Percentiles rank a stretch among this genome's conserved stretches.
Conservation (phyloP, 2,329 filamentous ascomycete genomes). For the Ascomycota sp. region DNA sequence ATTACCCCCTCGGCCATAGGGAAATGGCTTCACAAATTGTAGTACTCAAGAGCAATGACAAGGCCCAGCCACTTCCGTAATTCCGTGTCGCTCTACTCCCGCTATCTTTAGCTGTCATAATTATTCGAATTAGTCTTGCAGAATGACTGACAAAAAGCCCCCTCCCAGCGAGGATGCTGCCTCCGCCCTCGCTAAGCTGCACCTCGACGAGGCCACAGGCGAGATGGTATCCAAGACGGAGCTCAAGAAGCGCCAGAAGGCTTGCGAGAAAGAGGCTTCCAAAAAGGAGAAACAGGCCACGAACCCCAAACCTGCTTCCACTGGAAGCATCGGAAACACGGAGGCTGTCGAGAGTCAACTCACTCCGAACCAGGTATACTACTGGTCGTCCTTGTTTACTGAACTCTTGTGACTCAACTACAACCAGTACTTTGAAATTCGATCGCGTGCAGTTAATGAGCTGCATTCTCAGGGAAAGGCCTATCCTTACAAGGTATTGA, state of each 20-base stretch:
- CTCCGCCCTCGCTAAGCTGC: constrained; percentile 46
- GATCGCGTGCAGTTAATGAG: constrained; percentile 50
- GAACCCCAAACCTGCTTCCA: constrained; percentile 47
- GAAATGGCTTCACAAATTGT: too few relatives aligned
- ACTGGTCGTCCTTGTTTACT: neutral
- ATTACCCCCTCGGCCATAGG: too few relatives aligned
- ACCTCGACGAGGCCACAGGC: constrained; percentile 83
- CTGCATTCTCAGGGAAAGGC: constrained; percentile 20
- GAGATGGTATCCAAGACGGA: constrained; percentile 70
- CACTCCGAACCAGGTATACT: constrained; percentile 28
- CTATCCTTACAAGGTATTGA: constrained; percentile 58
- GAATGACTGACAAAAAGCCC: constrained; percentile 14
- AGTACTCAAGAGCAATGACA: too few relatives aligned
- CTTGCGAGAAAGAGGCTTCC: constrained; percentile 66
- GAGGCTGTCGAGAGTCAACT: constrained; percentile 40
- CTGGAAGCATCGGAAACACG: constrained; percentile 30
- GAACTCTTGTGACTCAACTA: neutral
- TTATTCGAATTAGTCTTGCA: too few relatives aligned
- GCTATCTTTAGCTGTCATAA: too few relatives aligned
- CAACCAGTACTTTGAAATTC: constrained; percentile 71
- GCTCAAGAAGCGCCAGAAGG: constrained; percentile 92
- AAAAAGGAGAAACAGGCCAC: constrained; percentile 72
- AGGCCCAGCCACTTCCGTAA: too few relatives aligned
- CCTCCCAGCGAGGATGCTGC: constrained; percentile 23
- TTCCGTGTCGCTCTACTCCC: too few relatives aligned